phyloP scores from a whole-genome alignment of 768 basidiomycete species.

The Dentipellis fragilis region DNA sequence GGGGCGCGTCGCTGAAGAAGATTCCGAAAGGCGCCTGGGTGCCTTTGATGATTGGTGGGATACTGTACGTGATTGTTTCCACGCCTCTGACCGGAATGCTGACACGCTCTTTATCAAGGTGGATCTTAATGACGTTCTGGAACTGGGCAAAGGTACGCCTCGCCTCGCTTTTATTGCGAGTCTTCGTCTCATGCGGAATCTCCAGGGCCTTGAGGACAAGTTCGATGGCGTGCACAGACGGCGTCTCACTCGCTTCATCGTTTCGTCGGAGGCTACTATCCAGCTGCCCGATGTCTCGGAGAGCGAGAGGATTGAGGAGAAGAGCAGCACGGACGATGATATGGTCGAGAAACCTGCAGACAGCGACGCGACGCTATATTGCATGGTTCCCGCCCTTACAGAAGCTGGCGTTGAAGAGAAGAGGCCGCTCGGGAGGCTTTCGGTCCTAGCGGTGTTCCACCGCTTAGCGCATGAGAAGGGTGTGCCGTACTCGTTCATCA shows the following conservation, averaged over 20 bases:
- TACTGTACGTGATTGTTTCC: constrained; percentile 26
- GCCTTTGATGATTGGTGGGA: constrained; percentile 43
- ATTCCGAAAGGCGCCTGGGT: constrained; percentile 62
- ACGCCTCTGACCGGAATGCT: not conserved
- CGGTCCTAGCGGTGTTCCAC: constrained; percentile 11
- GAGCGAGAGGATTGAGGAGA: constrained; percentile 10
- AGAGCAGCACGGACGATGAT: constrained; percentile 11
- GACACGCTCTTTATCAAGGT: constrained; percentile 16
- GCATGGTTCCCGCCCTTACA: not conserved
- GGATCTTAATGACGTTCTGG: constrained; percentile 48
- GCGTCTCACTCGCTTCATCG: constrained; percentile 46
- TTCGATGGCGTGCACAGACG: constrained; percentile 49
- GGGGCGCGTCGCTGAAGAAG: constrained; percentile 53
- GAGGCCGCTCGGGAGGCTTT: constrained; percentile 5
- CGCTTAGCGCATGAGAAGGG: constrained; percentile 8
- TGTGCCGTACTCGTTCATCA: constrained; percentile 49
- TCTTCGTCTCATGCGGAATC: not conserved
- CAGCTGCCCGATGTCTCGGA: constrained; percentile 7
- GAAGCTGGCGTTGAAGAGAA: not conserved
- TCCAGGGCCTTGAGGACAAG: constrained; percentile 40
- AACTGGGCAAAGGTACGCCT: constrained; percentile 45
- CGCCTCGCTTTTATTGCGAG: not conserved
- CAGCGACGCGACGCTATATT: constrained; percentile 4
- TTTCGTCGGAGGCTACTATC: constrained; percentile 15
- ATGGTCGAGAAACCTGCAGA: constrained; percentile 17